Evolutionary conservation across 495 filamentous ascomycete species (phyloP).

Genomic region (Hypoxylon lienhwacheense): DNA sequence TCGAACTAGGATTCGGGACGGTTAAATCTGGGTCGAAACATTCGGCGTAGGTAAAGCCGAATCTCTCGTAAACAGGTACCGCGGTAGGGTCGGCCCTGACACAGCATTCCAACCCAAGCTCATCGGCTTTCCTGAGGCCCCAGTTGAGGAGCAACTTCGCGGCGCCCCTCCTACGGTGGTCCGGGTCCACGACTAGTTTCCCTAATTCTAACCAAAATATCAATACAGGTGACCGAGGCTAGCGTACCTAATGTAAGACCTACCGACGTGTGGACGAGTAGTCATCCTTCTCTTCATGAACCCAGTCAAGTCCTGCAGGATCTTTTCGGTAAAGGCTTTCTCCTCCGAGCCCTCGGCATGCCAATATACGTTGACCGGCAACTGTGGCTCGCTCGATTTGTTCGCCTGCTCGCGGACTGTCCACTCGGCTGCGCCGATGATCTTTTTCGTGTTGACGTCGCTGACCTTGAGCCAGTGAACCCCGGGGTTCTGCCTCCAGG

Average conservation of each 20-base stretch:
- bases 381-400: conserved; percentile 6
- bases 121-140: conserved; percentile 46
- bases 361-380: conserved; percentile 34
- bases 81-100: conserved; percentile 45
- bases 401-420: conserved; percentile 38
- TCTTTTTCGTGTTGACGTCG: conserved; percentile 41
- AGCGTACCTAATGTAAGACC: neutral
- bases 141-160: conserved; percentile 44
- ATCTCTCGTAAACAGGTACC: conserved; percentile 41
- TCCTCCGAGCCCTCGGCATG: conserved; percentile 38
- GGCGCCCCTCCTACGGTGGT: conserved; percentile 40
- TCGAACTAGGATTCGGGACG: conserved; percentile 17
- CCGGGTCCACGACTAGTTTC: conserved; percentile 38
- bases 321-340: conserved; percentile 20
- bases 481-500: conserved; percentile 28
- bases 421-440: conserved; percentile 43
- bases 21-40: conserved; percentile 16
- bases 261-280: conserved; percentile 38
- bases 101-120: conserved; percentile 41
- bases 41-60: conserved; percentile 38
- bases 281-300: conserved; percentile 37
- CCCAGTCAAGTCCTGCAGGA: conserved; percentile 29
- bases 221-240: neutral
- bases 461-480: conserved; percentile 43
- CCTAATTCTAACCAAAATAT: conserved; percentile 29